A percentile compares a stretch with the other conserved stretches of the same genome.
These are phyloP conservation scores for Colletotrichum abscissum DNA, from an alignment of 2,329 filamentous ascomycete species.

Conservation along the genomic window DNA sequence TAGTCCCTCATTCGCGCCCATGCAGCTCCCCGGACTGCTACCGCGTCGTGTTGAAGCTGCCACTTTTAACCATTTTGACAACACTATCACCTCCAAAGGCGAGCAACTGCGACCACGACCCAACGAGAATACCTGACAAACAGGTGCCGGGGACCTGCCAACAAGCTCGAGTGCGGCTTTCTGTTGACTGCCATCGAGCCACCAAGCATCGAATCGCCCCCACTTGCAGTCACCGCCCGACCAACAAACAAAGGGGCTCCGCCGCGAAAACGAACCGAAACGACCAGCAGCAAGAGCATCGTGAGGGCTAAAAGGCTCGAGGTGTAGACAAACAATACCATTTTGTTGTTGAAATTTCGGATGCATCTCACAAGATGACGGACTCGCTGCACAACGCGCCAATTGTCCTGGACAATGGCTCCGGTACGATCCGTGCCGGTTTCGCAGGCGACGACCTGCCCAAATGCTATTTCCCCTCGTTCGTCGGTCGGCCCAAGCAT, in stretches of 20 bases:
- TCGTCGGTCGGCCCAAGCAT: slow-evolving; percentile 96
- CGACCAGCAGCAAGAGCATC: slow-evolving; percentile 1
- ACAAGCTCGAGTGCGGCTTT: background rate
- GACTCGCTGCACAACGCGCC: slow-evolving; percentile 91
- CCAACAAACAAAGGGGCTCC: slow-evolving; percentile 34
- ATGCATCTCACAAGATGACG: slow-evolving; percentile 55
- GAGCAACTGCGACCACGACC: slow-evolving; percentile 26
- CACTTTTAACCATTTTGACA: slow-evolving; percentile 30
- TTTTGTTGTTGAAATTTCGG: background rate
- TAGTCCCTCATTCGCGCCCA: slow-evolving; percentile 34
- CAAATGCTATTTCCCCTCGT: slow-evolving; percentile 97
- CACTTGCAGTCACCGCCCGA: slow-evolving; percentile 32
- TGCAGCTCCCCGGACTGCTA: slow-evolving; percentile 36
- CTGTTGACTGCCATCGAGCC: background rate
- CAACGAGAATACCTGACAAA: slow-evolving; percentile 4
- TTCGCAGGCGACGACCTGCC: slow-evolving; percentile 97
- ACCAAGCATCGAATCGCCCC: slow-evolving; percentile 4
- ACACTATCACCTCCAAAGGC: slow-evolving; percentile 1
- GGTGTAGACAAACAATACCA: background rate
- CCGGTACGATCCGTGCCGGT: slow-evolving; percentile 94
- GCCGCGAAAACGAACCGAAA: slow-evolving; percentile 25
- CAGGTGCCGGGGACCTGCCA: background rate
- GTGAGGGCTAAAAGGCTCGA: slow-evolving; percentile 6
- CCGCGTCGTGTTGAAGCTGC: slow-evolving; percentile 38
- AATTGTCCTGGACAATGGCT: slow-evolving; percentile 99